Percentiles rank a stretch among this genome's conserved stretches.
Evolutionary conservation across 2,329 filamentous ascomycete species (phyloP).

Genomic region (Trichophyton benhamiae): DNA sequence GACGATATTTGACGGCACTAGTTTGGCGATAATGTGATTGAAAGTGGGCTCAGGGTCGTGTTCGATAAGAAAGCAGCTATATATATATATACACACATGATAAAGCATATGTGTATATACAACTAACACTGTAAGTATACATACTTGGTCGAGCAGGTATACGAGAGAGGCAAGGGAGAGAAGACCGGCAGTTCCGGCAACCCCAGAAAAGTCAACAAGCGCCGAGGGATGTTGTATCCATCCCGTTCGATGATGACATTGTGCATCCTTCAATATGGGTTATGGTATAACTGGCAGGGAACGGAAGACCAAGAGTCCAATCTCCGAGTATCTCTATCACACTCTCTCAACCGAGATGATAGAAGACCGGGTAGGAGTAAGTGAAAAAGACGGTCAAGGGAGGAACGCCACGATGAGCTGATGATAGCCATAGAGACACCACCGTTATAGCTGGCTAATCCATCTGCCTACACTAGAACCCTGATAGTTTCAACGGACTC

Average conservation of each 20-base stretch:
- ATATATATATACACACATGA: not conserved
- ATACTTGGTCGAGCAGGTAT: too few species aligned
- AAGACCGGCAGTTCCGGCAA: not conserved
- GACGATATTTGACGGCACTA: not conserved
- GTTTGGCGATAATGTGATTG: not conserved
- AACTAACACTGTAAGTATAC: too few species aligned
- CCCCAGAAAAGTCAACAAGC: conserved; percentile 1
- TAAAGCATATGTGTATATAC: too few species aligned
- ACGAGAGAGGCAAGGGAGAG: not conserved
- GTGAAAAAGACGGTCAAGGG: not conserved
- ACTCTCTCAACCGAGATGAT: not conserved
- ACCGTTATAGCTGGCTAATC: not conserved
- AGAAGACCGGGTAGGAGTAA: not conserved
- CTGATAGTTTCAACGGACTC: not conserved
- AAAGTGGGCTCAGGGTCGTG: not conserved
- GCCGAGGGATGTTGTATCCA: not conserved
- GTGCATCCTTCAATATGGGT: not conserved
- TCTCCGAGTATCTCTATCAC: not conserved
- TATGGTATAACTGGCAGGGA: not conserved
- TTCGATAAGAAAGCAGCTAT: not conserved
- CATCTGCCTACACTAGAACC: not conserved
- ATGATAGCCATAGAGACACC: not conserved
- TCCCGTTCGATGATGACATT: conserved; percentile 1
- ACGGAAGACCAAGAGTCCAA: not conserved
- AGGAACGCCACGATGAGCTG: not conserved